These are phyloP conservation scores for Acanthamoeba triangularis DNA, from an alignment of 208 protist species.

Conservation along the genomic window DNA sequence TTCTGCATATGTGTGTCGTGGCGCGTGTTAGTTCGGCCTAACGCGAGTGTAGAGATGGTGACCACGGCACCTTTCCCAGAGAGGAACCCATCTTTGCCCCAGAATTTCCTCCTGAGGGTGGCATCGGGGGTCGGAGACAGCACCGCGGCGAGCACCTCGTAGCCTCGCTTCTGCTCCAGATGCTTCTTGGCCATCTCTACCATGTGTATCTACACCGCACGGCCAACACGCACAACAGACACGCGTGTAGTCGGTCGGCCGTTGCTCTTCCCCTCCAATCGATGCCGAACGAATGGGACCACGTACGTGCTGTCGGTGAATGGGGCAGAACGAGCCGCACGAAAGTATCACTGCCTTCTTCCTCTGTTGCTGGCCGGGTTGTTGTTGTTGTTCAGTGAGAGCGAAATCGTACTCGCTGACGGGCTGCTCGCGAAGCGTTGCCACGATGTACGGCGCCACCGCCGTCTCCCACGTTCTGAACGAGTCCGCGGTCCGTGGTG, in stretches of 20 bases:
- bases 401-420: background rate
- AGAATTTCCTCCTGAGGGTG: slow-evolving; percentile 53
- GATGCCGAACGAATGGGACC: background rate
- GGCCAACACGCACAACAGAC: too few relatives aligned
- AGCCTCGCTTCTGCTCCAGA: slow-evolving; percentile 69
- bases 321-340: slow-evolving; percentile 59
- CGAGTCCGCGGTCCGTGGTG: too few relatives aligned
- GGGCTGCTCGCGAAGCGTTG: background rate
- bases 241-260: too few relatives aligned
- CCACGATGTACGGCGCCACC: background rate
- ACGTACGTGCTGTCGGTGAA: slow-evolving; percentile 30
- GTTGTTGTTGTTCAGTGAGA: background rate
- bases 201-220: slow-evolving; percentile 59
- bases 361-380: background rate
- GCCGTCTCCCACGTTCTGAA: background rate
- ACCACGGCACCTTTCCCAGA: background rate
- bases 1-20: background rate
- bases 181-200: slow-evolving; percentile 60
- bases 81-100: slow-evolving; percentile 22
- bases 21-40: background rate
- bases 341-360: slow-evolving; percentile 53
- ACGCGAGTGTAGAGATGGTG: background rate
- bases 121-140: slow-evolving; percentile 20
- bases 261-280: too few relatives aligned
- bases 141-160: slow-evolving; percentile 32